Base-by-base conservation (phyloP, 2,329 filamentous ascomycete genomes). In the Botryotinia globosa region DNA sequence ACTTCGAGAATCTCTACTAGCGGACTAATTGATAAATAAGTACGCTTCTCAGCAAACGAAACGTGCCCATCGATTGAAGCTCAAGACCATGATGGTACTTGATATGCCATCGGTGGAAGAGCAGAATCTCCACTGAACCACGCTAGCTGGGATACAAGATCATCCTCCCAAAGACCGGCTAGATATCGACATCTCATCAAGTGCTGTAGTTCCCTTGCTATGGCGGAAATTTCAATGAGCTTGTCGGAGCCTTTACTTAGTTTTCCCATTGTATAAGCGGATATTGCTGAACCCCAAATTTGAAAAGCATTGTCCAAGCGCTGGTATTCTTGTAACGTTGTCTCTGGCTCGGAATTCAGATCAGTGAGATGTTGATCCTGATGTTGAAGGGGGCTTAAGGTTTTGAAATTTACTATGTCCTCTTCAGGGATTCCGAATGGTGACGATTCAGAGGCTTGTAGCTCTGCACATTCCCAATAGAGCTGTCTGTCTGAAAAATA, bases 231-330 rank as follows among this genome's bases (percentile, higher is more conserved):
- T 1, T 34, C 59, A 18, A 39, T 0, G 12, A 62, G 59, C 6
- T 42, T 62, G 10, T 62, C 59, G 3, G 59, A 62, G 25, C 12
- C 22, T n/a, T 39, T 39, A 1, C 2, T 62, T 18, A 62, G 16
- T 3, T 18, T 39, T 9, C 34, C 34, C 0, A 0, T 1, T 39
- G 32, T n/a, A 61, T 39, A 61, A 37, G 32, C 1, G 2, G 0
- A 0, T 61, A 61, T 0, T 4, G 4, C 32, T 6, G 3, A 3
- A 0, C 0, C 0, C 58, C 58, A 37, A 1, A 25, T 4, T 0
- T 0, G 0, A 25, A 16, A 37, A 8, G 4, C 58, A 14, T 0
- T 0, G 4, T 0, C 0, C 1, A 61, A 61, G 12, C 22, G 58
- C 32, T 0, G 0, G 12, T 2, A 0, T 9, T 39, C 6, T 59